Percentiles rank a stretch among this genome's conserved stretches.
phyloP scores from a whole-genome alignment of 352 stramenopile species.

The Phytophthora fragariae region DNA sequence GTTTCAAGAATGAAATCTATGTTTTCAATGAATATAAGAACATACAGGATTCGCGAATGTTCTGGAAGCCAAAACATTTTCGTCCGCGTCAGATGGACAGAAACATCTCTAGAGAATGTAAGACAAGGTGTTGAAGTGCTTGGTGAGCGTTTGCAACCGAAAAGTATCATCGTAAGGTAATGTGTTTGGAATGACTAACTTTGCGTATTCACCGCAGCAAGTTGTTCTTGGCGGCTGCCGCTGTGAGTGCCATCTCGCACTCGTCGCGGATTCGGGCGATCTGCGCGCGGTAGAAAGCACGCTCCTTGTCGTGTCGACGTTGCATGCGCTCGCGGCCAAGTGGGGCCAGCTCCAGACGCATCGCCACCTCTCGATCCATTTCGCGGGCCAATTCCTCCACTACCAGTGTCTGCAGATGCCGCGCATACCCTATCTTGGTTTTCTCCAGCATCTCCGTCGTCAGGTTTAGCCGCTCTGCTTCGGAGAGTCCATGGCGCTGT shows the following conservation, averaged over 20 bases:
- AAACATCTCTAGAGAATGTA: neutral
- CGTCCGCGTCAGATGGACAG: neutral
- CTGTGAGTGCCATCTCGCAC: constrained; percentile 71
- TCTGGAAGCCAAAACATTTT: neutral
- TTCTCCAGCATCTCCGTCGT: constrained; percentile 70
- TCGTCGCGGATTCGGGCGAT: constrained; percentile 69
- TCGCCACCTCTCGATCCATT: constrained; percentile 59
- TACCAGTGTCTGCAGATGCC: constrained; percentile 61
- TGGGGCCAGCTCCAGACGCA: constrained; percentile 54
- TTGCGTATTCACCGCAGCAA: constrained; percentile 57
- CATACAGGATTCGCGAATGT: neutral
- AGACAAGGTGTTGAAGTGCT: too few species aligned
- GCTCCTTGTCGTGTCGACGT: constrained; percentile 61
- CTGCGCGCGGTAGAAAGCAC: constrained; percentile 60
- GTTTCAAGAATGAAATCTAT: too few species aligned
- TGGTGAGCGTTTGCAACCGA: too few species aligned
- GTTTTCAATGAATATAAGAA: neutral
- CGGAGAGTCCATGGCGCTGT: constrained; percentile 50
- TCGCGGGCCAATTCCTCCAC: constrained; percentile 73
- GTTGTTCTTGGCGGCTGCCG: constrained; percentile 75
- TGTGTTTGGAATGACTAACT: neutral
- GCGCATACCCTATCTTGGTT: constrained; percentile 65
- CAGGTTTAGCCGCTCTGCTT: constrained; percentile 39
- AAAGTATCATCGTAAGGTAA: too few species aligned
- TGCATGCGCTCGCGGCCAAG: constrained; percentile 57